A percentile compares a stretch with the other conserved stretches of the same genome.
Evolutionary conservation across 305 asterid species (phyloP).

Genomic region (Solanum hybrid): DNA sequence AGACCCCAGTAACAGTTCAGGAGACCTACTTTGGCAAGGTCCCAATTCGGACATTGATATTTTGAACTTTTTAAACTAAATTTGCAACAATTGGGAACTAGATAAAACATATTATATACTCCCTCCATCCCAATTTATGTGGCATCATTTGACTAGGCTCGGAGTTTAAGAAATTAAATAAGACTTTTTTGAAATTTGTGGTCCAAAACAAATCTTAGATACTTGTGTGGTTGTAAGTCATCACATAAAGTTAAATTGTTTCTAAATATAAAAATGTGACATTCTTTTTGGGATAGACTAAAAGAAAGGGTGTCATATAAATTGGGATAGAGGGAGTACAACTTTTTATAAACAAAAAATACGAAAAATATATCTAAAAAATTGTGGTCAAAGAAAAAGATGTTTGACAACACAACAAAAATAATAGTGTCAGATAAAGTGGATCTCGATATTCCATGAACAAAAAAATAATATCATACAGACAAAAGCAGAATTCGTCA

Average conservation of each 20-base stretch:
- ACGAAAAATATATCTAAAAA: neutral
- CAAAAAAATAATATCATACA: neutral
- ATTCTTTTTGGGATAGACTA: neutral
- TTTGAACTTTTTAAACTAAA: neutral
- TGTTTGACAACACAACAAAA: neutral
- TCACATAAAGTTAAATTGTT: neutral
- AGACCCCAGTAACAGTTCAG: neutral
- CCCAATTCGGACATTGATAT: neutral
- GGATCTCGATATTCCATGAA: neutral
- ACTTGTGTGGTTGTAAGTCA: neutral
- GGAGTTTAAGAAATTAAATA: neutral
- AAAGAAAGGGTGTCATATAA: neutral
- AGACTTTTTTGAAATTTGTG: neutral
- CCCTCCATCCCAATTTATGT: neutral
- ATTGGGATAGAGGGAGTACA: neutral
- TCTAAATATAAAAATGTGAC: neutral
- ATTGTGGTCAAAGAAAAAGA: neutral
- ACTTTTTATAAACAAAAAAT: neutral
- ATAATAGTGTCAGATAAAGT: neutral
- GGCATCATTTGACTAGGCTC: neutral
- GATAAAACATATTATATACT: neutral
- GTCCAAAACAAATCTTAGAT: neutral
- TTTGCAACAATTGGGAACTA: neutral
- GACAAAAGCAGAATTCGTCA: neutral
- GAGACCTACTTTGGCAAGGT: neutral